phyloP scores from a whole-genome alignment of 352 stramenopile species.

The Phytophthora podocarpi region DNA sequence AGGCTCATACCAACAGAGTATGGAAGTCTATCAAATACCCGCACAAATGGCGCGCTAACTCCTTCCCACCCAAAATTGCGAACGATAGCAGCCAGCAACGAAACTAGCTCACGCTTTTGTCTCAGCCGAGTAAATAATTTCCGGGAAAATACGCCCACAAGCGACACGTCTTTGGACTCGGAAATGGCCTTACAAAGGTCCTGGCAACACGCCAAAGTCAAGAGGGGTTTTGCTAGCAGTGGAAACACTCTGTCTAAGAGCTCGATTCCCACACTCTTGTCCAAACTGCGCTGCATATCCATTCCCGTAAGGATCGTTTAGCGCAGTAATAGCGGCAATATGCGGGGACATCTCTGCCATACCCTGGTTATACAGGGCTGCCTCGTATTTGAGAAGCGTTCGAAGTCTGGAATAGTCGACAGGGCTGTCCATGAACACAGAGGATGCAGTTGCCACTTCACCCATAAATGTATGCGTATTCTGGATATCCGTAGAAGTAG shows the following conservation, averaged over 20 bases:
- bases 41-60: not conserved
- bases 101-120: constrained; percentile 8
- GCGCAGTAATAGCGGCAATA: not conserved
- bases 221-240: not conserved
- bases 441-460: constrained; percentile 1
- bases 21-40: not conserved
- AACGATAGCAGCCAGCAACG: constrained; percentile 3
- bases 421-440: constrained; percentile 5
- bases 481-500: not conserved
- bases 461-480: constrained; percentile 11
- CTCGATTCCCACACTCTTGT: not conserved
- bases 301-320: not conserved
- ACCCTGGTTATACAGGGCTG: too few species aligned
- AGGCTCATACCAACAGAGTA: not conserved
- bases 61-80: constrained; percentile 5
- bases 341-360: not conserved
- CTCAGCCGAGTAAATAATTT: constrained; percentile 4
- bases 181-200: constrained; percentile 11
- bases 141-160: constrained; percentile 6
- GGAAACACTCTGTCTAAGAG: not conserved
- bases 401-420: constrained; percentile 1
- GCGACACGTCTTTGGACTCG: not conserved
- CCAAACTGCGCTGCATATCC: too few species aligned
- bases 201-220: constrained; percentile 4
- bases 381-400: constrained; percentile 5